A percentile compares a stretch with the other conserved stretches of the same genome.
These are phyloP conservation scores for Annulohypoxylon maeteangense DNA, from an alignment of 495 filamentous ascomycete species.

Conservation along the genomic window DNA sequence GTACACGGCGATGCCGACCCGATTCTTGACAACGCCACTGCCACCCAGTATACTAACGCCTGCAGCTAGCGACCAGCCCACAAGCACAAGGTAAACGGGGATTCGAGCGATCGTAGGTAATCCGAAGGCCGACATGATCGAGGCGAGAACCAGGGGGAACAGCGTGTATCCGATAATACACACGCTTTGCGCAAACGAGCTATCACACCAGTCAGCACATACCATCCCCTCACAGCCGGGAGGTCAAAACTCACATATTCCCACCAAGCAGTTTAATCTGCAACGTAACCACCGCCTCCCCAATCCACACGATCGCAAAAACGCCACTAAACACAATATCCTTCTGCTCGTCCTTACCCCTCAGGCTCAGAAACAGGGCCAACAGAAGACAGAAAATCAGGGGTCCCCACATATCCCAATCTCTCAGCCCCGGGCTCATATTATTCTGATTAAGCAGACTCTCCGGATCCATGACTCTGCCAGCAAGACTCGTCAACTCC, in stretches of 20 bases:
- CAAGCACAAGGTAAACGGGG: constrained; percentile 87
- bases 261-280: constrained; percentile 98
- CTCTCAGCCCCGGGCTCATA: constrained; percentile 87
- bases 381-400: constrained; percentile 91
- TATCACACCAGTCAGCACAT: constrained; percentile 48
- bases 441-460: constrained; percentile 74
- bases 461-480: constrained; percentile 70
- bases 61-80: constrained; percentile 92
- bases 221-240: not conserved
- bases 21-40: constrained; percentile 92
- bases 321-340: constrained; percentile 92
- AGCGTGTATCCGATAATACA: constrained; percentile 99
- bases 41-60: constrained; percentile 96
- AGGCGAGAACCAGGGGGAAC: constrained; percentile 96
- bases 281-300: constrained; percentile 95
- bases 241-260: constrained; percentile 83
- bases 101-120: constrained; percentile 82
- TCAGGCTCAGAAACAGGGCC: constrained; percentile 83
- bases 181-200: constrained; percentile 96
- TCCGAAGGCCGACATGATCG: constrained; percentile 83
- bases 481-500: constrained; percentile 69
- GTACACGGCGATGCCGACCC: constrained; percentile 94
- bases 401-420: constrained; percentile 99
- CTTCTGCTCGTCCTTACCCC: constrained; percentile 78
- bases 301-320: constrained; percentile 96